Percentiles rank a stretch among this genome's conserved stretches.
Conservation (phyloP, 805 yeast species). For the Teunomyces barrocoloradensis region DNA sequence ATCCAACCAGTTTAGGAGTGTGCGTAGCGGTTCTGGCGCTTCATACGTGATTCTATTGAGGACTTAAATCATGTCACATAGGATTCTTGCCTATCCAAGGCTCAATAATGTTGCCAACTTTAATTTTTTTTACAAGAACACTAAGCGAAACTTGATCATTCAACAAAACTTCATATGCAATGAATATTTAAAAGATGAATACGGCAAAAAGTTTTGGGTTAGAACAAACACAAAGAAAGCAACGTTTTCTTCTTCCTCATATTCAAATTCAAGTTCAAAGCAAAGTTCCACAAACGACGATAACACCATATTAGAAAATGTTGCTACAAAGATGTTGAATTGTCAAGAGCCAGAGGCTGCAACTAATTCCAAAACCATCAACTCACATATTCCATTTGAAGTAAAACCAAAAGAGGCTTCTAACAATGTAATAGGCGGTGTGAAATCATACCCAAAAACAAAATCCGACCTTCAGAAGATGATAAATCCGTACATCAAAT, state of each 20-base stretch:
- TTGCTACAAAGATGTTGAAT: constrained; percentile 43
- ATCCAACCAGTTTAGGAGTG: background rate
- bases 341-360: constrained; percentile 41
- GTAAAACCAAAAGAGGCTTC: constrained; percentile 42
- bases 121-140: constrained; percentile 38
- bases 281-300: background rate
- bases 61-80: constrained; percentile 14
- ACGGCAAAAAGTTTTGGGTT: background rate
- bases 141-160: constrained; percentile 26
- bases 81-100: constrained; percentile 15
- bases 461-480: constrained; percentile 31
- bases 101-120: constrained; percentile 18
- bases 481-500: constrained; percentile 65
- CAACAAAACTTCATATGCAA: constrained; percentile 37
- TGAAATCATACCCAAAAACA: constrained; percentile 3
- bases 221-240: background rate
- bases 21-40: background rate
- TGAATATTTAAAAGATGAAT: constrained; percentile 16
- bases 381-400: constrained; percentile 51
- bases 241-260: background rate
- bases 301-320: constrained; percentile 28
- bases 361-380: constrained; percentile 17
- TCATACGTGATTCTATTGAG: background rate
- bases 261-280: background rate
- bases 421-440: background rate